phyloP scores from a whole-genome alignment of 345 rosid genomes.

The Rhodamnia argentea region DNA sequence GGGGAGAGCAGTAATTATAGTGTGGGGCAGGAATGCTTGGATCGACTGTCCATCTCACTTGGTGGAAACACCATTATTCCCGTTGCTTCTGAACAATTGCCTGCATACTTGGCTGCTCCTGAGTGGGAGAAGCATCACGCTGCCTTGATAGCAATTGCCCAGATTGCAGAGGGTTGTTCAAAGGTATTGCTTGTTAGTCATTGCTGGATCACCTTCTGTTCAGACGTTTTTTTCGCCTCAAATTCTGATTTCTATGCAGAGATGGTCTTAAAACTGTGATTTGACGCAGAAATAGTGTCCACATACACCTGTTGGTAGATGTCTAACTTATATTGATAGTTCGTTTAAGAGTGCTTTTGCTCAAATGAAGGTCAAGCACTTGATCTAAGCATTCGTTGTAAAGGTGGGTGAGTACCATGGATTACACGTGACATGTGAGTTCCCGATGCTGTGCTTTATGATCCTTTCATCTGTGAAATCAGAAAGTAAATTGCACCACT shows the following conservation, averaged over 20 bases:
- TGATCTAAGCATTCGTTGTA: background rate
- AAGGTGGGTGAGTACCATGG: background rate
- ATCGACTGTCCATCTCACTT: constrained; percentile 81
- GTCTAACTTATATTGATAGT: background rate
- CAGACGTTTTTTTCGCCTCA: background rate
- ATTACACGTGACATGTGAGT: background rate
- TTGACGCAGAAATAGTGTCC: background rate
- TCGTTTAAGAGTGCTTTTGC: background rate
- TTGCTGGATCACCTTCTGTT: background rate
- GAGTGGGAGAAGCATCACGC: constrained; percentile 99
- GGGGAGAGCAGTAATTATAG: constrained; percentile 92
- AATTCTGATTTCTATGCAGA: background rate
- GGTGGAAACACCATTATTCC: constrained; percentile 98
- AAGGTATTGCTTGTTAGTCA: constrained; percentile 34
- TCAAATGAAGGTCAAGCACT: background rate
- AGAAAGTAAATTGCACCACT: background rate
- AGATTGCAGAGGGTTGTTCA: constrained; percentile 98
- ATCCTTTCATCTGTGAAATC: background rate
- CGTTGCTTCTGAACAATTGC: constrained; percentile 88
- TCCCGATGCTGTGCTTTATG: background rate
- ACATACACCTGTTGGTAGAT: background rate
- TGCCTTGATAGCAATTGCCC: constrained; percentile 91
- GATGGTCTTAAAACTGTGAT: background rate
- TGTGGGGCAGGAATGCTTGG: constrained; percentile 97
- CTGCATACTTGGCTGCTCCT: constrained; percentile 79